phyloP scores from a whole-genome alignment of 2,329 filamentous ascomycete species.

The Anisogramma anomala region DNA sequence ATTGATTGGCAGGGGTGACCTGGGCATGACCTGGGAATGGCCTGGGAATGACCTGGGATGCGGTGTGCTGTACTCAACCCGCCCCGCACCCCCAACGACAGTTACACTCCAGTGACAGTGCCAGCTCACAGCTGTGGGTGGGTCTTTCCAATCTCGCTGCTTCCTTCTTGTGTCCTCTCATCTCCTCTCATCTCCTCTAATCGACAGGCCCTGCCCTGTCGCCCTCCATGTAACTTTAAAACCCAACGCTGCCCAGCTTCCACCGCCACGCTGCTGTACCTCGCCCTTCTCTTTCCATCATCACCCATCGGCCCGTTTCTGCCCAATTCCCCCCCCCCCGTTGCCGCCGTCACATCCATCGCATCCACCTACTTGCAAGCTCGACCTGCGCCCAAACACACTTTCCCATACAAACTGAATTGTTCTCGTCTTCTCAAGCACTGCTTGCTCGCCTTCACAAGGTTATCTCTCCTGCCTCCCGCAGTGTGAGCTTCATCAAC shows the following conservation, averaged over 20 bases:
- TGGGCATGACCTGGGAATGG: too few relatives aligned
- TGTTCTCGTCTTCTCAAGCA: slow-evolving; percentile 1
- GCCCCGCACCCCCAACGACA: too few relatives aligned
- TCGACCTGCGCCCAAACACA: too few relatives aligned
- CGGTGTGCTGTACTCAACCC: too few relatives aligned
- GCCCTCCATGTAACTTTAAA: slow-evolving; percentile 14
- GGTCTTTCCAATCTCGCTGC: background rate
- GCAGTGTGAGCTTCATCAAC: slow-evolving; percentile 4
- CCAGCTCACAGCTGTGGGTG: slow-evolving; percentile 9
- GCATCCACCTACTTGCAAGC: too few relatives aligned
- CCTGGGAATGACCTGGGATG: too few relatives aligned
- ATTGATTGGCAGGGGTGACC: slow-evolving; percentile 1
- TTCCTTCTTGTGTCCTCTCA: background rate
- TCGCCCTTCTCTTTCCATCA: slow-evolving; percentile 4
- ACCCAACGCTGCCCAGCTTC: slow-evolving; percentile 14
- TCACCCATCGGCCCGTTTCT: slow-evolving; percentile 9
- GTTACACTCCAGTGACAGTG: background rate
- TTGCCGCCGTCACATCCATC: too few relatives aligned
- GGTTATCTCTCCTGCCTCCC: slow-evolving; percentile 3
- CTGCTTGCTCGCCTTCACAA: slow-evolving; percentile 13
- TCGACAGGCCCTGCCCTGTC: slow-evolving; percentile 7
- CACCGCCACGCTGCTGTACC: too few relatives aligned
- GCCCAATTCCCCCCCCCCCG: slow-evolving; percentile 11
- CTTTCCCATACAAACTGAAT: slow-evolving; percentile 1
- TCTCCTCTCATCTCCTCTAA: too few relatives aligned